Percentiles rank a stretch among this genome's conserved stretches.
Conservation (phyloP, 306 rosid genomes). For the Prunus salicina region DNA sequence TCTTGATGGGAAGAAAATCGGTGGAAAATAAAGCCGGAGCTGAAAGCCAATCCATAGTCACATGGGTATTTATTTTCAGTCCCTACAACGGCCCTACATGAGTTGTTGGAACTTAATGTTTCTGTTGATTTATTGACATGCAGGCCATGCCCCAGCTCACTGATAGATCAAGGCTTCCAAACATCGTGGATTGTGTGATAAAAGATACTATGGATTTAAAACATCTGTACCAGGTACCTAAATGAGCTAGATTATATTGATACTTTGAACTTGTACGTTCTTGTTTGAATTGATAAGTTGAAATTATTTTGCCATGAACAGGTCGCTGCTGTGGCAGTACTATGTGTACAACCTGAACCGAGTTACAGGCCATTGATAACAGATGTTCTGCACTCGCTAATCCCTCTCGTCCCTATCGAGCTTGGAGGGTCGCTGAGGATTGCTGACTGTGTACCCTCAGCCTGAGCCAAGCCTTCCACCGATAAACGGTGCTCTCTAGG, state of each 20-base stretch:
- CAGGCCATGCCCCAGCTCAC: constrained; percentile 96
- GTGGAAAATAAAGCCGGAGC: constrained; percentile 52
- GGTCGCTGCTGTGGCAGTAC: constrained; percentile 97
- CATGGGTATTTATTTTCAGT: constrained; percentile 58
- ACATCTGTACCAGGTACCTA: constrained; percentile 84
- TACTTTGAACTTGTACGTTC: not conserved
- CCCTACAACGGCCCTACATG: not conserved
- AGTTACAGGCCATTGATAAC: constrained; percentile 88
- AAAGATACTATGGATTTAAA: constrained; percentile 83
- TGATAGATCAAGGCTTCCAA: constrained; percentile 80
- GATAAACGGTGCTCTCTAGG: constrained; percentile 11
- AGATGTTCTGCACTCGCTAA: constrained; percentile 86
- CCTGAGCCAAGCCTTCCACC: constrained; percentile 15
- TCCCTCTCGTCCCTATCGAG: constrained; percentile 77
- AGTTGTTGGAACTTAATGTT: not conserved
- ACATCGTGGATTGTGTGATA: constrained; percentile 71
- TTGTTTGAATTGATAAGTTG: constrained; percentile 9
- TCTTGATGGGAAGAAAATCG: constrained; percentile 72
- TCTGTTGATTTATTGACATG: constrained; percentile 22
- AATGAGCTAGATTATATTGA: constrained; percentile 2
- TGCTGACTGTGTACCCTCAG: constrained; percentile 35
- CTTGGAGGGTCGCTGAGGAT: constrained; percentile 83
- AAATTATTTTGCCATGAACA: constrained; percentile 28
- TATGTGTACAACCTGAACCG: constrained; percentile 90
- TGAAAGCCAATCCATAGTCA: constrained; percentile 62